phyloP scores from a whole-genome alignment of 78 protist genomes.

The Cavenderia fasciculata region DNA sequence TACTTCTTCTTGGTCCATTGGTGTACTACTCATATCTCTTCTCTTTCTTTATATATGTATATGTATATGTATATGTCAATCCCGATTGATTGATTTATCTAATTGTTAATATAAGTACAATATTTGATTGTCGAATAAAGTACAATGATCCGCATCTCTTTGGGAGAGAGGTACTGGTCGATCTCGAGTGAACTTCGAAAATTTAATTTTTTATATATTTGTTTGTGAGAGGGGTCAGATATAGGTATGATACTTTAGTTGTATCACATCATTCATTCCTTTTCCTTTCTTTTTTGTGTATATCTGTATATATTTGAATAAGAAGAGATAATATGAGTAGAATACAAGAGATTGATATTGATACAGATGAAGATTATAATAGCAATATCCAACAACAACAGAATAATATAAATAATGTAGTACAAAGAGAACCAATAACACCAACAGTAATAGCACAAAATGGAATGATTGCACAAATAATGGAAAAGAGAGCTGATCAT shows the following conservation, averaged over 20 bases:
- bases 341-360: constrained; percentile 22
- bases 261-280: background rate
- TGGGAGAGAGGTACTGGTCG: no score
- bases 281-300: background rate
- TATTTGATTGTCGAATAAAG: no score
- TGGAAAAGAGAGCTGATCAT: background rate
- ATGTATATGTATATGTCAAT: no score
- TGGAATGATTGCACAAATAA: background rate
- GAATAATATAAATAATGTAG: background rate
- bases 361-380: constrained; percentile 17
- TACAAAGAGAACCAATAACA: background rate
- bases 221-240: no score
- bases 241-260: background rate
- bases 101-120: no score
- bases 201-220: no score
- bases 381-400: constrained; percentile 10
- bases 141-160: no score
- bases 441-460: background rate
- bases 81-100: no score
- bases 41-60: no score
- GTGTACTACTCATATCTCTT: no score
- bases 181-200: no score
- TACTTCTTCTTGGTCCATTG: no score
- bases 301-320: background rate
- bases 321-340: constrained; percentile 13